These are phyloP conservation scores for Sporothrix sp. DNA, from an alignment of 2,329 filamentous ascomycete genomes.

Conservation along the genomic window DNA sequence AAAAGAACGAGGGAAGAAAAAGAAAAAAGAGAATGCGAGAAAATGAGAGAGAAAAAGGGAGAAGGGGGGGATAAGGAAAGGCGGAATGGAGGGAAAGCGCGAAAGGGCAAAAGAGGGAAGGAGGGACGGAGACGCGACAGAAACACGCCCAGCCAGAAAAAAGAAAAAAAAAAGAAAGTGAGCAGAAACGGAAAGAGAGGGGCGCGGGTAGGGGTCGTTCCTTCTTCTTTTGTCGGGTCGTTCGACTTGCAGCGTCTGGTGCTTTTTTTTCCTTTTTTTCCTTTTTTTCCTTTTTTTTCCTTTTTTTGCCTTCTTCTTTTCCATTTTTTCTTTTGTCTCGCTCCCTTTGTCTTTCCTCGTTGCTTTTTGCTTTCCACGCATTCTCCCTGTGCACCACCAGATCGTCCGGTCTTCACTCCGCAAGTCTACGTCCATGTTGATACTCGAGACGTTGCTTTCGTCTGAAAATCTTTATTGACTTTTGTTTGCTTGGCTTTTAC, in stretches of 20 bases:
- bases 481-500: too few species aligned
- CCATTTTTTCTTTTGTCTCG: conserved; percentile 1
- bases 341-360: neutral
- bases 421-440: too few species aligned
- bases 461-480: too few species aligned
- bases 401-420: too few species aligned
- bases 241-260: neutral
- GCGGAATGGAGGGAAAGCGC: neutral
- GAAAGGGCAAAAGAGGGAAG: neutral
- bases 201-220: neutral
- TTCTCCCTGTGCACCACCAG: too few species aligned
- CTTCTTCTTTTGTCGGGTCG: conserved; percentile 6
- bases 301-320: neutral
- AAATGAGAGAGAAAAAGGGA: neutral
- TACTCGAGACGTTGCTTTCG: too few species aligned
- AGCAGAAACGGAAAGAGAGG: conserved; percentile 1
- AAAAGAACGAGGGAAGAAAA: conserved; percentile 3
- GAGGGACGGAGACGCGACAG: neutral
- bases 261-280: neutral
- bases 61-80: neutral
- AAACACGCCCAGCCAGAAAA: neutral
- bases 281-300: neutral
- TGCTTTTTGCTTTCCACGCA: too few species aligned
- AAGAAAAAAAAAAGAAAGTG: neutral
- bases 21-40: neutral